Conservation (phyloP, 352 stramenopile genomes). For the Phytopythium chamaehyphon region DNA sequence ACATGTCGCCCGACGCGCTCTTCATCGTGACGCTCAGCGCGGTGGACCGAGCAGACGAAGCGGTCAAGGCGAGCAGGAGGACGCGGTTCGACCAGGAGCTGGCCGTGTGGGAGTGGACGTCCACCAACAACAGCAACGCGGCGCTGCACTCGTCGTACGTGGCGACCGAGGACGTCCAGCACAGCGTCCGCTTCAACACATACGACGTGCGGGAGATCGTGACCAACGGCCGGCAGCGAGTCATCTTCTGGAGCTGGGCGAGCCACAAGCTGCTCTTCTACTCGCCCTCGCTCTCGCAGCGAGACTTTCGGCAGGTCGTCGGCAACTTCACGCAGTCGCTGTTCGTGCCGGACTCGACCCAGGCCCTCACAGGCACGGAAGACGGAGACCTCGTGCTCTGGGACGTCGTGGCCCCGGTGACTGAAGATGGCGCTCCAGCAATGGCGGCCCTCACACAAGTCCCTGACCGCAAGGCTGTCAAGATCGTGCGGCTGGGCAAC, state of each 20-base stretch:
- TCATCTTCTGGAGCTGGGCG: slow-evolving; percentile 91
- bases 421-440: slow-evolving; percentile 3
- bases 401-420: slow-evolving; percentile 50
- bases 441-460: slow-evolving; percentile 14
- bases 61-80: neutral
- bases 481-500: slow-evolving; percentile 72
- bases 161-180: slow-evolving; percentile 69
- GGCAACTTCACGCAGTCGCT: slow-evolving; percentile 83
- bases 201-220: slow-evolving; percentile 88
- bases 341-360: slow-evolving; percentile 83
- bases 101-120: slow-evolving; percentile 87
- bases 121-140: slow-evolving; percentile 16
- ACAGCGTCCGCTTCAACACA: slow-evolving; percentile 87
- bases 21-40: slow-evolving; percentile 86
- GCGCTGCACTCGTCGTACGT: slow-evolving; percentile 63
- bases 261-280: slow-evolving; percentile 79
- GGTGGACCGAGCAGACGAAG: slow-evolving; percentile 19
- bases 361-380: slow-evolving; percentile 82
- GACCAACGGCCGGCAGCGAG: slow-evolving; percentile 77
- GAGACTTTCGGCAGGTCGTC: slow-evolving; percentile 78
- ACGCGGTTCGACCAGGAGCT: slow-evolving; percentile 71
- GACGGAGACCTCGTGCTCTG: slow-evolving; percentile 88
- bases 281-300: slow-evolving; percentile 76
- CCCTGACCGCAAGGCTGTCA: slow-evolving; percentile 73
- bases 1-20: slow-evolving; percentile 87